Evolutionary conservation across 352 stramenopile species (phyloP), one percentile per base, ranked within the genome.

Genomic region (Globisporangium middletonii): DNA sequence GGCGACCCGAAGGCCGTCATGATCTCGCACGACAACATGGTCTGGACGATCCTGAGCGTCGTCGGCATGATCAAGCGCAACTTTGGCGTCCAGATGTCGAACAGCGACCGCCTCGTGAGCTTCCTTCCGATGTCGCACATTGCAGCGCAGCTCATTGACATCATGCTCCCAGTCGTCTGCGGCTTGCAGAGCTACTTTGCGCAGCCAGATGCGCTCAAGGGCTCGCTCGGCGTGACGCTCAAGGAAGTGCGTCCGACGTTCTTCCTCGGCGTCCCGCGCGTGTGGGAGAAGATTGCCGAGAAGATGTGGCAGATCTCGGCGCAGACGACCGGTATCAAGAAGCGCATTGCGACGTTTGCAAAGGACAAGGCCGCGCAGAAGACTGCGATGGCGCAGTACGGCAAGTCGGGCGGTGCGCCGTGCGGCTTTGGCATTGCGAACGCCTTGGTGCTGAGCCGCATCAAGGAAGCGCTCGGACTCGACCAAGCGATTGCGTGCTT

Each of bases 1-100:
- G 89, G 95, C 33, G 69, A 88, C 60, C 95, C 95, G n/a, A 98
- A 98, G 75, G 94, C 89, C 27, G 95, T 98, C 28, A 98, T 98
- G 94, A 92, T 98, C 59, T 97, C 86, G 49, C 89, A 98, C 76
- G 92, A 98, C 72, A 98, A 98, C 68, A 72, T 98, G 13, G 82
- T 82, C 6, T 96, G 83, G 85, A 96, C 83, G 23, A 83, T 90
- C 50, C 55, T 67, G 42, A 80, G 70, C 49, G 78, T 94, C 56
- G 55, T 86, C 3, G 62, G 53, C 35, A 83, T 86, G 72, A 69
- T 92, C 45, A 74, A 87, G 58, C 68, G 64, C 43, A 77, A 83
- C 58, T 82, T 83, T 53, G 71, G 72, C 51, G 47, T 82, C 47
- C 23, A 83, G 26, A 77, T 94, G 57, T 54, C 68, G 67, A 88